Evolutionary conservation across 2,329 filamentous ascomycete species (phyloP).

Genomic region (Pyrenophora seminiperda): DNA sequence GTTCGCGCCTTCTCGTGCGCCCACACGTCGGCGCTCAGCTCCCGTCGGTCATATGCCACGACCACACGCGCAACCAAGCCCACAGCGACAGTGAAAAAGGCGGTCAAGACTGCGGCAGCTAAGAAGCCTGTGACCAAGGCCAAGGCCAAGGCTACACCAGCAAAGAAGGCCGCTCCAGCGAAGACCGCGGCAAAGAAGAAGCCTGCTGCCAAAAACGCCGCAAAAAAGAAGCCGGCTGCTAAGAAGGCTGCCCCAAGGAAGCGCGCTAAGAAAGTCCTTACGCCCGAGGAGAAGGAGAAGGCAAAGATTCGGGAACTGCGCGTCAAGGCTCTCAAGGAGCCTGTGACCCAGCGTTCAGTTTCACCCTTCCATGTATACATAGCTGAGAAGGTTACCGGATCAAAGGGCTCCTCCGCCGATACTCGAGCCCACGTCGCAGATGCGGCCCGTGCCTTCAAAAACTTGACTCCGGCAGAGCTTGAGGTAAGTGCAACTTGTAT

Average conservation of each 20-base stretch:
- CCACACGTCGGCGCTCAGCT: conserved; percentile 25
- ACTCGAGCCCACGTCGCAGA: conserved; percentile 5
- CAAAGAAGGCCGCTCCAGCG: conserved; percentile 33
- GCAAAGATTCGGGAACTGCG: conserved; percentile 41
- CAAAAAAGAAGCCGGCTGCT: conserved; percentile 23
- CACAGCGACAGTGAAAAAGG: conserved; percentile 39
- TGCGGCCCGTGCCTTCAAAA: conserved; percentile 27
- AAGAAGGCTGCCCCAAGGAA: conserved; percentile 30
- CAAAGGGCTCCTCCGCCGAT: conserved; percentile 2
- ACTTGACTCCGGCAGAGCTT: conserved; percentile 39
- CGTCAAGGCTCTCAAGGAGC: conserved; percentile 46
- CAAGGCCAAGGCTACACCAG: conserved; percentile 30
- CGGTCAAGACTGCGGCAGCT: conserved; percentile 29
- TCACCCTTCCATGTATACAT: conserved; percentile 37
- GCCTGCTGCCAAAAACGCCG: conserved; percentile 23
- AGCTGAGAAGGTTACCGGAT: conserved; percentile 20
- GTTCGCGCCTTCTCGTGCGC: conserved; percentile 32
- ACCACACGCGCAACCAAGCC: conserved; percentile 38
- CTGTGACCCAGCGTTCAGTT: conserved; percentile 8
- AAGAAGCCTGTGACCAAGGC: conserved; percentile 38
- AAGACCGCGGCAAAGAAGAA: conserved; percentile 17
- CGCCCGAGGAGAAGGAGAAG: conserved; percentile 39
- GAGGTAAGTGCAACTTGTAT: conserved; percentile 35
- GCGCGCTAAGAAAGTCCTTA: conserved; percentile 34
- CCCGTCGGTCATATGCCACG: conserved; percentile 45